Evolutionary conservation across 1,284 basidiomycete species (phyloP), one percentile per base, ranked within the genome.

Genomic region (Rhodotorula glutinis): DNA sequence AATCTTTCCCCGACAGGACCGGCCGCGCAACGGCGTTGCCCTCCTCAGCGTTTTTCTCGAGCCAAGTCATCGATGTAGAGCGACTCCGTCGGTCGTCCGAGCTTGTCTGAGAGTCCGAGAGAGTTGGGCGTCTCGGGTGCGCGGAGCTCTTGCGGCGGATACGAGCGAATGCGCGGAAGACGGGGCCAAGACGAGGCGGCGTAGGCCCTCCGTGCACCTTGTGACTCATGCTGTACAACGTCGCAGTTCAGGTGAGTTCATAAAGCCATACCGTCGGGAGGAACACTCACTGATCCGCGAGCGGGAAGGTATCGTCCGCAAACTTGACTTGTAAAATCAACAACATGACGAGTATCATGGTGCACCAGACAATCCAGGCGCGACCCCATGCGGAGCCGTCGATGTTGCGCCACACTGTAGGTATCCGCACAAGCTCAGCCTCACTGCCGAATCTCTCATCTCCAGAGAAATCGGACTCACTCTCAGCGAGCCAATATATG

Each of bases 351-450:
- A 69, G 33, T 25, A 62, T 40, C 11, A 44, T 19, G 4, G 61
- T 65, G 30, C 53, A 62, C 41, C 52, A 57, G 11, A 27, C 47
- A 25, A 69, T 43, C 67, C 67, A 69, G 0, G 54, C 46, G 16
- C 53, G 51, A 1, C 67, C 67, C 60, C 63, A 65, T 1, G 49
- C 52, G 17, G 41, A n/a, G 23, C 25, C 38, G 38, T 62, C 52
- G 11, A 69, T 56, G 29, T 66, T 57, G 44, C 41, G 47, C 67
- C 67, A 69, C 67, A 66, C 67, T 69, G 46, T 2, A 10, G 41
- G 23, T 14, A 3, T 8, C 4, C 10, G 13, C 1, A 11, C 10
- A 5, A 38, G 33, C 11, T 11, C 11, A 38, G 33, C 7, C 33
- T 38, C 33, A 38, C 33, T 38, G 33, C 11, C 33, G 11, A 11